These are phyloP conservation scores for Puccinia horiana DNA, from an alignment of 1,284 basidiomycete genomes.

Conservation along the genomic window DNA sequence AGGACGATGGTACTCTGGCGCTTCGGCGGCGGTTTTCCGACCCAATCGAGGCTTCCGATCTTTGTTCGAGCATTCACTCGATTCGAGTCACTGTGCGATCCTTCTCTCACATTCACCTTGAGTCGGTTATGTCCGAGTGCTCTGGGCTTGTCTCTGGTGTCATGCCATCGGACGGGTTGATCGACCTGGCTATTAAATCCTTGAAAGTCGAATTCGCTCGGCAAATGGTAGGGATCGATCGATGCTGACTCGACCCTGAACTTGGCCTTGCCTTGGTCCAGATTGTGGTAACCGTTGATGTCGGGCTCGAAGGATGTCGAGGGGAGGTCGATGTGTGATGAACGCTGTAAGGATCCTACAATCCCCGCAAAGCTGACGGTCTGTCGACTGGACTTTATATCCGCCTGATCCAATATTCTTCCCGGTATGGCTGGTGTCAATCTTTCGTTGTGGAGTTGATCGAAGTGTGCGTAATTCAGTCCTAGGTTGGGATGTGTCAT, in stretches of 20 bases:
- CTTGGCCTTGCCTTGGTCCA: constrained; percentile 45
- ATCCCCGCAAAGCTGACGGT: constrained; percentile 43
- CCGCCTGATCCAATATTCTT: constrained; percentile 44
- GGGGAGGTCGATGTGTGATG: constrained; percentile 46
- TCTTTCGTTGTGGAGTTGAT: constrained; percentile 48
- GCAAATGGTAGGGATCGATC: constrained; percentile 46
- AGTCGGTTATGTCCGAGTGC: constrained; percentile 36
- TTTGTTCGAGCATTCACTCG: constrained; percentile 4
- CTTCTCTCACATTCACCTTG: constrained; percentile 35
- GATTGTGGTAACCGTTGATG: constrained; percentile 45
- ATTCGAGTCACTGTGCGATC: neutral
- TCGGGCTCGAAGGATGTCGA: constrained; percentile 47
- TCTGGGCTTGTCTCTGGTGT: constrained; percentile 27
- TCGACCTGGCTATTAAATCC: constrained; percentile 41
- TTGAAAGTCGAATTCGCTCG: constrained; percentile 32
- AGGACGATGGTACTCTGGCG: constrained; percentile 44
- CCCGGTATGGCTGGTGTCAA: constrained; percentile 39
- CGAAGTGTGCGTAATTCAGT: constrained; percentile 47
- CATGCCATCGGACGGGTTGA: constrained; percentile 34
- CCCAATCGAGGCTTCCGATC: constrained; percentile 43
- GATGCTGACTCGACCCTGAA: constrained; percentile 46
- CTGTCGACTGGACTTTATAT: constrained; percentile 43
- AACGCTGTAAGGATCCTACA: constrained; percentile 31
- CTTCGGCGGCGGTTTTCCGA: constrained; percentile 34
- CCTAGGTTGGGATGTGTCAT: constrained; percentile 48